A percentile compares a stretch with the other conserved stretches of the same genome.
Evolutionary conservation across 345 rosid genomes (phyloP).

Genomic region (Arabidopsis suecica): DNA sequence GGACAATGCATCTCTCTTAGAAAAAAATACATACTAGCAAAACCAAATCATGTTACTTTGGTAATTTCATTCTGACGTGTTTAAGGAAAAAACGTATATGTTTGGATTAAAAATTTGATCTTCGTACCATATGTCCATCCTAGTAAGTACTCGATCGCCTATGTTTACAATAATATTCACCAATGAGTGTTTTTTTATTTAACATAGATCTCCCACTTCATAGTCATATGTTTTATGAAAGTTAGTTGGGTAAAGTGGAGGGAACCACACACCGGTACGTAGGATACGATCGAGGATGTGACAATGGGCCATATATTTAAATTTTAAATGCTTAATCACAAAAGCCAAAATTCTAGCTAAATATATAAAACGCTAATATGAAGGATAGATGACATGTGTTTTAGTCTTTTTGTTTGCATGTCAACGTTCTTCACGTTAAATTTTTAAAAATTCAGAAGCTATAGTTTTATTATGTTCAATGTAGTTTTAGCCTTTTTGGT

Average conservation of each 20-base stretch:
- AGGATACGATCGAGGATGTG: conserved; percentile 1
- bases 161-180: background rate
- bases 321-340: background rate
- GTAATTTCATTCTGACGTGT: too few relatives aligned
- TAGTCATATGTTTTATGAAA: background rate
- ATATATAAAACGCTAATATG: background rate
- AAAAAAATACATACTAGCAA: too few relatives aligned
- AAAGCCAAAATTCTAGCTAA: conserved; percentile 1
- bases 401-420: background rate
- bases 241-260: background rate
- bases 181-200: background rate
- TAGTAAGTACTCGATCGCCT: too few relatives aligned
- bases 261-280: conserved; percentile 9
- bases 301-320: background rate
- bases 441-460: background rate
- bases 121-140: too few relatives aligned
- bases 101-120: too few relatives aligned
- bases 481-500: too few relatives aligned
- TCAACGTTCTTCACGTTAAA: background rate
- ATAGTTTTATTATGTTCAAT: background rate
- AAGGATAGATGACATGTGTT: background rate
- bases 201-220: background rate
- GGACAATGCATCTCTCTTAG: too few relatives aligned
- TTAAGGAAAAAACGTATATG: too few relatives aligned
- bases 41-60: too few relatives aligned